A percentile compares a stretch with the other conserved stretches of the same genome.
Conservation (phyloP, 2,329 filamentous ascomycete species). For the Lachnellula willkommii region DNA sequence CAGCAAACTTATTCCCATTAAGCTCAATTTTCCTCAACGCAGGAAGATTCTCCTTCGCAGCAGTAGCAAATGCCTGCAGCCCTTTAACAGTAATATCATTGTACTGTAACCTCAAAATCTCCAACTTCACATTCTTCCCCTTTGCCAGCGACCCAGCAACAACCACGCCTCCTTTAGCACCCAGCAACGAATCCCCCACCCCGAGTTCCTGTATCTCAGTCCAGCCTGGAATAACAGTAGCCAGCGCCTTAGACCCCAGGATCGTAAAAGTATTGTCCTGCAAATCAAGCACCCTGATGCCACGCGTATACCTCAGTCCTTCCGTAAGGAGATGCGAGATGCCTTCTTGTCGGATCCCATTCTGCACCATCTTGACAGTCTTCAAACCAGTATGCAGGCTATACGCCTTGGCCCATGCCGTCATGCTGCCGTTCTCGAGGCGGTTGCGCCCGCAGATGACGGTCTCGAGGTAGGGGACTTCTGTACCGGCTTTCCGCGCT, state of each 20-base stretch:
- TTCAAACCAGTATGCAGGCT: constrained; percentile 76
- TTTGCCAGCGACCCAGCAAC: constrained; percentile 67
- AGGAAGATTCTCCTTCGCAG: constrained; percentile 64
- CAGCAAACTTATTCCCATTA: constrained; percentile 91
- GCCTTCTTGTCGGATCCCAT: constrained; percentile 92
- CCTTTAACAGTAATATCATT: constrained; percentile 85
- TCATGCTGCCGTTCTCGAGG: constrained; percentile 94
- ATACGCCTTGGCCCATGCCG: constrained; percentile 85
- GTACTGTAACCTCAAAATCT: constrained; percentile 80
- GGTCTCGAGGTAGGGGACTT: constrained; percentile 84
- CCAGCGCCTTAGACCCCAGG: constrained; percentile 71
- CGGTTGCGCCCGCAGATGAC: constrained; percentile 95
- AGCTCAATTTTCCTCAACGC: constrained; percentile 80
- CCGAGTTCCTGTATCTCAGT: constrained; percentile 72
- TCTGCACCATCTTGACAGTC: constrained; percentile 95
- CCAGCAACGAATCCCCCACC: constrained; percentile 81
- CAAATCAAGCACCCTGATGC: constrained; percentile 74
- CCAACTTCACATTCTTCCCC: constrained; percentile 72
- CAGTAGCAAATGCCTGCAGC: constrained; percentile 64
- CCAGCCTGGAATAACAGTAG: constrained; percentile 71
- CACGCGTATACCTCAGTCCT: constrained; percentile 65
- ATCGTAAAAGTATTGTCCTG: constrained; percentile 97
- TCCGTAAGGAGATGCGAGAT: constrained; percentile 75
- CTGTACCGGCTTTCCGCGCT: constrained; percentile 63
- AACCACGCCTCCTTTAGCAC: constrained; percentile 68